Evolutionary conservation across 129 eudicot species (phyloP).

Genomic region (Sambucus nigra): DNA sequence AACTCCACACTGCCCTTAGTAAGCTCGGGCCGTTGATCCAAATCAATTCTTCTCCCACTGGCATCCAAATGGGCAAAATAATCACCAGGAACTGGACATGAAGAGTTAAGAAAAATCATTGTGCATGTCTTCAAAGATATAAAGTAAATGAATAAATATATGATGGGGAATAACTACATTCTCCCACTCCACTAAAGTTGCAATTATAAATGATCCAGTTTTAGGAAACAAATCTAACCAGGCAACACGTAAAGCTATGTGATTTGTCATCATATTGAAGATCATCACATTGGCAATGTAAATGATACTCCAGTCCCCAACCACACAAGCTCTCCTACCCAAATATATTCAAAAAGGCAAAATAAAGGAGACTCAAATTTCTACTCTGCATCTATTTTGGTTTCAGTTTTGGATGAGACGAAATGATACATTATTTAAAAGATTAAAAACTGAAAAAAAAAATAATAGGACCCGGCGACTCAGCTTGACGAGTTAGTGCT

Average conservation of each 20-base stretch:
- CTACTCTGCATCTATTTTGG: too few species aligned
- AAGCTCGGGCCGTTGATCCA: conserved; percentile 94
- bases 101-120: conserved; percentile 3
- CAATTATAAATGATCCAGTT: background rate
- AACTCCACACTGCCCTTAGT: conserved; percentile 87
- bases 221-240: background rate
- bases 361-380: too few species aligned
- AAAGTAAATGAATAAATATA: conserved; percentile 1
- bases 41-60: conserved; percentile 72
- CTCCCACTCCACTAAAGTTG: background rate
- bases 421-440: too few species aligned
- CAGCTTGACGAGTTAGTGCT: too few species aligned
- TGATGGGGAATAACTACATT: background rate
- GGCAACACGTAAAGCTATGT: background rate
- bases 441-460: too few species aligned
- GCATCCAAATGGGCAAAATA: conserved; percentile 84
- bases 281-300: background rate
- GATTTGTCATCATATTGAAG: background rate
- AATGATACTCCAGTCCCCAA: too few species aligned
- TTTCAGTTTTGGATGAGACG: too few species aligned
- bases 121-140: background rate
- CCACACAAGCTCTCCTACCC: too few species aligned
- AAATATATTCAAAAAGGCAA: too few species aligned
- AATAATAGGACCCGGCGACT: too few species aligned
- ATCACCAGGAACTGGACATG: conserved; percentile 64